Evolutionary conservation across 23 red algal species (phyloP).

Genomic region (Gracilaria gracilis): DNA sequence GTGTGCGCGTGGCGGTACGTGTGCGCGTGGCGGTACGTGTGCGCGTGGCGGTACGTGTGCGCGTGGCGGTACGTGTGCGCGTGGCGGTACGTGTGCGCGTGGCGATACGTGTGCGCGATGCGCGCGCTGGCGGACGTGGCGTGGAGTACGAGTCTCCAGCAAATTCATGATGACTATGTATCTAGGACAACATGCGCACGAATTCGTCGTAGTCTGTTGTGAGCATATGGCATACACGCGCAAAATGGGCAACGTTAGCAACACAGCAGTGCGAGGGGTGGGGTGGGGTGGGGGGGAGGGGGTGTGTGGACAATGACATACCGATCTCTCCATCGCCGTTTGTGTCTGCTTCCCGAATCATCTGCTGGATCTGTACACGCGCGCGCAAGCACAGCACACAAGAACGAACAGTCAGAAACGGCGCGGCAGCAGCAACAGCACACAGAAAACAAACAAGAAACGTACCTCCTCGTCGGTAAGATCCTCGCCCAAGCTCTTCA

Average conservation of each 20-base stretch:
- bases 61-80: no score
- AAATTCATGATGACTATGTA: no score
- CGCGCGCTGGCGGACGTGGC: no score
- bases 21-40: no score
- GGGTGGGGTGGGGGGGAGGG: not conserved
- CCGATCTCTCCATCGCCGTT: conserved; percentile 88
- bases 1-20: no score
- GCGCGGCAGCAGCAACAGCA: not conserved
- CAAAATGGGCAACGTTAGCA: no score
- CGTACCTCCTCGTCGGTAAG: conserved; percentile 94
- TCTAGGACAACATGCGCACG: conserved; percentile 73
- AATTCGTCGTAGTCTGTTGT: conserved; percentile 66
- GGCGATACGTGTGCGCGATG: no score
- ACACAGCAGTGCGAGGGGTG: no score
- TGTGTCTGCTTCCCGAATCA: conserved; percentile 91
- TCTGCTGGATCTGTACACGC: conserved; percentile 71
- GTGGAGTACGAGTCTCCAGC: no score
- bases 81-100: no score
- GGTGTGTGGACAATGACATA: not conserved
- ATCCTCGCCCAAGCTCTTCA: conserved; percentile 92
- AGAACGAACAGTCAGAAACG: no score
- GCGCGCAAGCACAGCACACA: not conserved
- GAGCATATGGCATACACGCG: not conserved
- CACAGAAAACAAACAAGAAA: not conserved
- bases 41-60: no score